These are phyloP conservation scores for Globisporangium yorkense DNA, from an alignment of 352 stramenopile species.

Conservation along the genomic window DNA sequence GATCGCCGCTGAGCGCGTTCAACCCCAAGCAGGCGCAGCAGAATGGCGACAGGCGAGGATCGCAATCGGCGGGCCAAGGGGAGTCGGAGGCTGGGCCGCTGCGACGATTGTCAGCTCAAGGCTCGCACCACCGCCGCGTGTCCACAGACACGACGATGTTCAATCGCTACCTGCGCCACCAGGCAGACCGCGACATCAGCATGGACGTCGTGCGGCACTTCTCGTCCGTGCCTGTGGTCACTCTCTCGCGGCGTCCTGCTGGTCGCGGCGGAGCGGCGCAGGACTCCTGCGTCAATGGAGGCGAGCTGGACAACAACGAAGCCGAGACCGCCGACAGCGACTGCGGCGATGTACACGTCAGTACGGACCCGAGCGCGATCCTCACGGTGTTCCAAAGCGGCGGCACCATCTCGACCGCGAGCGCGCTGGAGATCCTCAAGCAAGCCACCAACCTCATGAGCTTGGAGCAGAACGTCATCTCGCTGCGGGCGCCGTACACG, in stretches of 20 bases:
- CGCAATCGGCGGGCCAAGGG: slow-evolving; percentile 15
- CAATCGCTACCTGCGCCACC: slow-evolving; percentile 48
- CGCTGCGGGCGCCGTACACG: slow-evolving; percentile 40
- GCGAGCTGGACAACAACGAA: slow-evolving; percentile 17
- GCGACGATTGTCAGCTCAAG: slow-evolving; percentile 43
- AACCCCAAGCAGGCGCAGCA: slow-evolving; percentile 16
- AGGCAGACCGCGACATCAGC: slow-evolving; percentile 53
- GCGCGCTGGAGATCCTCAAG: slow-evolving; percentile 52
- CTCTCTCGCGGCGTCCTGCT: slow-evolving; percentile 18
- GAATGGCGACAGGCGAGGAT: slow-evolving; percentile 9
- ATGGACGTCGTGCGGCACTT: slow-evolving; percentile 55
- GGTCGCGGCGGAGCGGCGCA: background rate
- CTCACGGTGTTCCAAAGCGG: slow-evolving; percentile 33
- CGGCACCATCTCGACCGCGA: slow-evolving; percentile 34
- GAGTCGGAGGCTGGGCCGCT: slow-evolving; percentile 46
- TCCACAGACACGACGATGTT: slow-evolving; percentile 72
- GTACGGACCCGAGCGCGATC: slow-evolving; percentile 31
- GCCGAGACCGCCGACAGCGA: slow-evolving; percentile 18
- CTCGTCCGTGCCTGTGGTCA: slow-evolving; percentile 33
- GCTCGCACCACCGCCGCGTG: slow-evolving; percentile 57
- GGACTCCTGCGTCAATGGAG: slow-evolving; percentile 1
- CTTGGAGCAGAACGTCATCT: slow-evolving; percentile 52
- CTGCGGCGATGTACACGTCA: slow-evolving; percentile 19
- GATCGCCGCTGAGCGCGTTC: slow-evolving; percentile 9
- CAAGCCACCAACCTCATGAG: slow-evolving; percentile 53